Base-by-base conservation (phyloP, 129 eudicot genomes). In the Artemisia argyi region DNA sequence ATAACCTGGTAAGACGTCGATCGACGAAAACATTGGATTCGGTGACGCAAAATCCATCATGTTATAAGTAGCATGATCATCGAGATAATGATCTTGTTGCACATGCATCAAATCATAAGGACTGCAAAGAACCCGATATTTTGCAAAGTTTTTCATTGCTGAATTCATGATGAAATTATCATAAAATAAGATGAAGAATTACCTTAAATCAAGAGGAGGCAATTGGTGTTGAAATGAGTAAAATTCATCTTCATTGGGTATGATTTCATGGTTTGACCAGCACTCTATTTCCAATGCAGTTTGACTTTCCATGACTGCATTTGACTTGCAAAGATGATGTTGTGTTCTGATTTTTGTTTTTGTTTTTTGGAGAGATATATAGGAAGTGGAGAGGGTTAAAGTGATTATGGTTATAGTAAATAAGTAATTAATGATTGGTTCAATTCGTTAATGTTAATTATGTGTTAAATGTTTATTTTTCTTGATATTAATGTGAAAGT, bases 1-100 rank as follows among this genome's bases (percentile, higher is more conserved):
- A 19, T 63, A 78, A 85, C 92, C 82, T 78, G 64, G 48, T 75
- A 66, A 44, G 53, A 78, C 54, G 63, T 86, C 78, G 46, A 86
- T 48, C 0, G 84, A 67, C 10, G 81, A 58, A 72, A 57, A 79
- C 0, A 80, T 47, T 15, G 86, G 80, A 69, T 86, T 83, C 65
- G 16, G 50, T 4, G 69, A 28, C 61, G 68, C 58, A 73, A 53
- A 30, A 18, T 71, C 83, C 83, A 75, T 75, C 12, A 72, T 39
- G 46, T 39, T 42, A 39, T 82, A 83, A 46, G 72, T 53, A 57
- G 77, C 79, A 39, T 39, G 46, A 39, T 39, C 10, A 75, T 74
- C 81, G 66, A 71, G 68, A 56, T 1, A 39, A 39, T n/a, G 65
- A 72, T 57, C 64, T 32, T 76, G 69, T 67, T 68, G 74, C 2